These are phyloP conservation scores for Colletotrichum filicis DNA, from an alignment of 2,329 filamentous ascomycete species.

Conservation along the genomic window DNA sequence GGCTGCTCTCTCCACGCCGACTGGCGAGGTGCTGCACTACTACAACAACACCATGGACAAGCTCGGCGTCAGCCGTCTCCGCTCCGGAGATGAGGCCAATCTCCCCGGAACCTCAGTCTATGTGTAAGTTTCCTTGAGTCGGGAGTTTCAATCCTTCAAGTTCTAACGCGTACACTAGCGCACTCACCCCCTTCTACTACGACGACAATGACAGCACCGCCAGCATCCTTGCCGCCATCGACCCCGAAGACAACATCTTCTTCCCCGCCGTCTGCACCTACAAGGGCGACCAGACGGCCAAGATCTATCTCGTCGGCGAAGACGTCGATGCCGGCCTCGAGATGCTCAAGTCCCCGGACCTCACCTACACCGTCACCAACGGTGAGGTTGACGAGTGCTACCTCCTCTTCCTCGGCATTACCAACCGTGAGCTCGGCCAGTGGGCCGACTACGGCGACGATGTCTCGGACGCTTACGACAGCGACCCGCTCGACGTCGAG, in stretches of 20 bases:
- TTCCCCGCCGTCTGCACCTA: background rate
- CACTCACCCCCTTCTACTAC: background rate
- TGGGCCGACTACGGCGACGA: background rate
- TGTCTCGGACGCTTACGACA: background rate
- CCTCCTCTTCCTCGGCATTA: background rate
- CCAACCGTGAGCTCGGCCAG: background rate
- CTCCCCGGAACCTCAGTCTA: background rate
- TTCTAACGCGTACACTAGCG: background rate
- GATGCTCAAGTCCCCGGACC: background rate
- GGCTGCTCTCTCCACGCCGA: background rate
- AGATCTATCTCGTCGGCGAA: background rate
- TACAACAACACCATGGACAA: constrained; percentile 14
- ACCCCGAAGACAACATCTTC: background rate
- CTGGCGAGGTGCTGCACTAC: background rate
- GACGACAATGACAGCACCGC: background rate
- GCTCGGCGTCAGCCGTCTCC: constrained; percentile 5
- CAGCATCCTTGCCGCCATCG: background rate
- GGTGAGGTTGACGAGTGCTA: background rate
- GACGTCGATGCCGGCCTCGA: background rate
- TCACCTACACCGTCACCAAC: background rate
- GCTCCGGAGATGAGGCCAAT: background rate
- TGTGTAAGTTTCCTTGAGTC: background rate
- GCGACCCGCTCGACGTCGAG: background rate
- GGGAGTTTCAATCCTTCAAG: background rate
- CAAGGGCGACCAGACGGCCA: background rate